Base-by-base conservation (phyloP, 2,329 filamentous ascomycete genomes). In the Fusarium sp. region DNA sequence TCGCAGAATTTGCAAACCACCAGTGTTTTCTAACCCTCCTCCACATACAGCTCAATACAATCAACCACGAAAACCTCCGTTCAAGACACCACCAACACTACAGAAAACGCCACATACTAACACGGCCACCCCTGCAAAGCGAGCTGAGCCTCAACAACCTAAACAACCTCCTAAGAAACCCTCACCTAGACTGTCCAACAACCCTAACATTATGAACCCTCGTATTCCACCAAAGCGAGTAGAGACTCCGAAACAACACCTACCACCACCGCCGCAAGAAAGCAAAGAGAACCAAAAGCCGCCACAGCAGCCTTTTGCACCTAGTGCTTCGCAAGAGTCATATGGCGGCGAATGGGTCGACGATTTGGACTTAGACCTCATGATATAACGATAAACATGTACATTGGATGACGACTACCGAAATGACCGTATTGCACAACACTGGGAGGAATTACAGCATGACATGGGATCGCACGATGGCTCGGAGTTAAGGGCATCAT, bases 271-370 rank as follows among this genome's bases (percentile, higher is more conserved):
- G 42, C 25, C 11, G 35, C 64, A 56, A 42, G 50, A 53, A 35
- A 60, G 44, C 9, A 73, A 78, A 33, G 79, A 82, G 32, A 79
- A 82, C 35, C 80, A 78, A 32, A 46, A 64, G 1, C 57, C 61
- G 3, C 75, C 69, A 18, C 58, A 57, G 12, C 43, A 62, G 33
- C 28, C 47, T 23, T 64, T 64, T 33, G 63, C 43, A 23, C 66
- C 63, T n/a, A 76, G 64, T 40, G 78, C 75, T 16, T 83, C 82
- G 15, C 82, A 83, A 61, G 82, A 84, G 73, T 78, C 82, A 3
- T 84, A 83, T 23, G 82, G 82, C 10, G 82, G 82, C 6, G 81
- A 76, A 16, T 83, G 82, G 82, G 71, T 83, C 9, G 82, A 84
- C 32, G 81, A 84, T 23, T 68, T 81, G n/a, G 80, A 78, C 2